Evolutionary conservation across 495 filamentous ascomycete genomes (phyloP).

Genomic region (Diplogelasinospora grovesii): DNA sequence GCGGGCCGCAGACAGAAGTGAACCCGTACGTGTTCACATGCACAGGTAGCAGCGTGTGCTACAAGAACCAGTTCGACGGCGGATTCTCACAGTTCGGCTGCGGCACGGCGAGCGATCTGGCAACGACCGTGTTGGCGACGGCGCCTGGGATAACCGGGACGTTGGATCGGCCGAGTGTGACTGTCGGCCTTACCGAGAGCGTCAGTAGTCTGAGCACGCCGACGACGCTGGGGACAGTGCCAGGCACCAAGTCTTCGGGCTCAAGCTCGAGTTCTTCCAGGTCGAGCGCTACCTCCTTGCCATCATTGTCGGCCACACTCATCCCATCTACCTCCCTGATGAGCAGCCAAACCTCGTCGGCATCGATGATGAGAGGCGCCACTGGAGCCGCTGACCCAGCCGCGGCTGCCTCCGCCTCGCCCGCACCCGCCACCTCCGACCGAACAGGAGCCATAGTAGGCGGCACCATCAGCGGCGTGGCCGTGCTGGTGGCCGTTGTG

Average conservation of each 20-base stretch:
- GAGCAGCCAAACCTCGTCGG: slow-evolving; percentile 9
- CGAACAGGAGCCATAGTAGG: slow-evolving; percentile 40
- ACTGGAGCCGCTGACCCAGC: slow-evolving; percentile 7
- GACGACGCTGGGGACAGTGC: slow-evolving; percentile 28
- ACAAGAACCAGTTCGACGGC: slow-evolving; percentile 40
- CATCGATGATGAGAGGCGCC: slow-evolving; percentile 12
- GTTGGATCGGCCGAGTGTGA: slow-evolving; percentile 23
- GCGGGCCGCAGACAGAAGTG: slow-evolving; percentile 37
- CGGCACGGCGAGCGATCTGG: slow-evolving; percentile 37
- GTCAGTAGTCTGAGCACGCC: slow-evolving; percentile 27
- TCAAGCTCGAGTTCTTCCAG: slow-evolving; percentile 11
- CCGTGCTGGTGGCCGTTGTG: slow-evolving; percentile 25
- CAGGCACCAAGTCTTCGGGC: slow-evolving; percentile 9
- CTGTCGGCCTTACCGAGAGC: slow-evolving; percentile 25
- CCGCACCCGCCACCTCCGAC: slow-evolving; percentile 7
- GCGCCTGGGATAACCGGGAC: slow-evolving; percentile 26
- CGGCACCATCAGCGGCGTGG: slow-evolving; percentile 35
- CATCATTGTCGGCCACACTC: slow-evolving; percentile 6
- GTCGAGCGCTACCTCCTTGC: not conserved
- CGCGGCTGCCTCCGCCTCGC: slow-evolving; percentile 4
- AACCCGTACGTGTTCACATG: slow-evolving; percentile 46
- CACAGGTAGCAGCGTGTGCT: slow-evolving; percentile 36
- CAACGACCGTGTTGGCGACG: slow-evolving; percentile 35
- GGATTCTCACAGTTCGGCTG: slow-evolving; percentile 44
- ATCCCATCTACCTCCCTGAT: slow-evolving; percentile 4